Base-by-base conservation (phyloP, 1,284 basidiomycete species). In the Xerocomus nothofagi region DNA sequence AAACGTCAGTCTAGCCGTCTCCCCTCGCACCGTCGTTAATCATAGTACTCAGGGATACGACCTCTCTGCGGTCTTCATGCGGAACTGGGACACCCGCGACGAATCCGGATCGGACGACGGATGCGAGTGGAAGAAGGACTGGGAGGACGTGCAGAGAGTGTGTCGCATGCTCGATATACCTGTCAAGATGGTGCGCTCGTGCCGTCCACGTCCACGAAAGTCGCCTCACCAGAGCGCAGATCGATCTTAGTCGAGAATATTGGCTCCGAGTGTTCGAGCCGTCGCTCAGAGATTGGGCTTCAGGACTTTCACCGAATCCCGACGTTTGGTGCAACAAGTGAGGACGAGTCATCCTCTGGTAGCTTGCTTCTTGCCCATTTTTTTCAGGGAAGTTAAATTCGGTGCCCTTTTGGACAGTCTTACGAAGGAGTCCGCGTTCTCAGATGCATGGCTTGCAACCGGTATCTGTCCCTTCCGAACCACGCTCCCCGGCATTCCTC, bases 41-140 rank as follows among this genome's bases (percentile, higher is more conserved):
- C 1, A 24, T 29, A 33, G 39, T 24, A n/a, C 42, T 38, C 21
- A 91, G 84, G 88, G 88, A 54, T 88, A 85, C 58, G 82, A 93
- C 60, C 78, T 93, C 15, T 89, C 82, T 48, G 93, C 93, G 2
- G 79, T 98, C 0, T 98, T 88, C 70, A 98, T 98, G 96, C 82
- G 93, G 21, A 98, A 98, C 57, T 98, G 96, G 95, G 93, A 86
- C 59, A 84, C 78, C 15, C 77, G 81, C 41, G 81, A 87, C 60
- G 88, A 87, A 69, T 81, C 76, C 38, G 88, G 79, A 36, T 79
- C 77, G 8, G 84, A 88, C 60, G 74, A 77, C 29, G 91, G 92
- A 0, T 98, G 96, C 65, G 88, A 92, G 62, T 98, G 96, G 96
- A 88, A 98, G 69, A 86, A 84, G 49, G 95, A 98, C 61, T 98